phyloP scores from a whole-genome alignment of 2,329 filamentous ascomycete genomes.

The Coniochaeta prunicola region DNA sequence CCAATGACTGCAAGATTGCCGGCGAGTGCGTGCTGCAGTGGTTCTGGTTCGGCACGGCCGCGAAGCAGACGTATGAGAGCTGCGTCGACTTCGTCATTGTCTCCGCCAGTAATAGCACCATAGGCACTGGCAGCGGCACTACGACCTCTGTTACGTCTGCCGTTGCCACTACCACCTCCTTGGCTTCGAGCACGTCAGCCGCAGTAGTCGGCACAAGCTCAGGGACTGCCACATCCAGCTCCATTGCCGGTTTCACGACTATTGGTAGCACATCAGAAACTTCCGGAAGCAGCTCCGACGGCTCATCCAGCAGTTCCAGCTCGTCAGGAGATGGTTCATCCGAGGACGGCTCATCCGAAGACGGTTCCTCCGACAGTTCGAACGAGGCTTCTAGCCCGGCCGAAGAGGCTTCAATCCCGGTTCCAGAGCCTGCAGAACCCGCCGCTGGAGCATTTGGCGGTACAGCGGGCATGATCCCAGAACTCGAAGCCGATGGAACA shows the following conservation, averaged over 20 bases:
- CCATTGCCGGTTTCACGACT: not conserved
- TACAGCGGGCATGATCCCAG: not conserved
- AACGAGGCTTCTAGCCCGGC: not conserved
- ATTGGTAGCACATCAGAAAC: not conserved
- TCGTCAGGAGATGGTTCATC: not conserved
- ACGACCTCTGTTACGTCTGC: not conserved
- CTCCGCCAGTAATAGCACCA: not conserved
- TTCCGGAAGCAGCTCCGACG: not conserved
- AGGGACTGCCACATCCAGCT: not conserved
- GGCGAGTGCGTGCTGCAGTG: conserved; percentile 35
- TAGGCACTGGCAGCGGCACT: not conserved
- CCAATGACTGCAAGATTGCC: conserved; percentile 18
- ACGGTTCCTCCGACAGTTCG: not conserved
- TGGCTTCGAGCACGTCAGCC: not conserved
- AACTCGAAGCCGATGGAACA: not conserved
- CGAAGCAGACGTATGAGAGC: conserved; percentile 30
- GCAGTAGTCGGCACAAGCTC: not conserved
- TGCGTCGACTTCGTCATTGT: conserved; percentile 27
- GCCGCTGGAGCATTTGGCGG: not conserved
- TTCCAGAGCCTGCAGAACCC: not conserved
- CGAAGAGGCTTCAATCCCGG: not conserved
- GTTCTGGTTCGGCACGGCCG: conserved; percentile 32
- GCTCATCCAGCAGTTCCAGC: not conserved
- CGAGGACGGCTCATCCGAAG: not conserved
- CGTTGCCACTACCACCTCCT: not conserved